Conservation (phyloP, 768 basidiomycete species). For the Dendrothele bispora region DNA sequence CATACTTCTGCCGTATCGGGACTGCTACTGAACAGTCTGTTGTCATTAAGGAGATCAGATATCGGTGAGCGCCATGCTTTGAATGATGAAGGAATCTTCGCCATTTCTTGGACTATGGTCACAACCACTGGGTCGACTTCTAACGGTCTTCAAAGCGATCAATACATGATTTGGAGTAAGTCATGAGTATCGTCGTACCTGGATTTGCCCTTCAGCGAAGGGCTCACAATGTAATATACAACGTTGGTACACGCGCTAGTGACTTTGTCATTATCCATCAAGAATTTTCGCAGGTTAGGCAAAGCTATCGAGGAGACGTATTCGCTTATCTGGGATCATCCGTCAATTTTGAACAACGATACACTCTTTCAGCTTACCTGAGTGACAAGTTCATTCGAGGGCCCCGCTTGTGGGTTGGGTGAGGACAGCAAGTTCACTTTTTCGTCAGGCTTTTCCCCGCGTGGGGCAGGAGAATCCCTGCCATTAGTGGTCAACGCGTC, state of each 20-base stretch:
- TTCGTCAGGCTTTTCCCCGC: conserved; percentile 52
- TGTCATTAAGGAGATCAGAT: conserved; percentile 80
- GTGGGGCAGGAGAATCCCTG: conserved; percentile 66
- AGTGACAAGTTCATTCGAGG: conserved; percentile 42
- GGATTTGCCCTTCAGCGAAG: conserved; percentile 75
- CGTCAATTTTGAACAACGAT: conserved; percentile 3
- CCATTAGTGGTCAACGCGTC: conserved; percentile 65
- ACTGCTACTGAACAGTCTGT: conserved; percentile 79
- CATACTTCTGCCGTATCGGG: conserved; percentile 60
- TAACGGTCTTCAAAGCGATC: conserved; percentile 57
- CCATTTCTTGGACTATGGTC: conserved; percentile 74
- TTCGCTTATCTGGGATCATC: conserved; percentile 71
- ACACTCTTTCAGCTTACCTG: conserved; percentile 37
- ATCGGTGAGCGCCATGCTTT: conserved; percentile 87
- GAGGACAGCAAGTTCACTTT: conserved; percentile 50
- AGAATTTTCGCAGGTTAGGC: conserved; percentile 74
- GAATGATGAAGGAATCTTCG: conserved; percentile 69
- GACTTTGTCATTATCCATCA: conserved; percentile 84
- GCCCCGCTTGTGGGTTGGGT: conserved; percentile 30
- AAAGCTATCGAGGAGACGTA: conserved; percentile 71
- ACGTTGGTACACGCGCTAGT: conserved; percentile 79
- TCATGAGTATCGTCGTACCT: conserved; percentile 48
- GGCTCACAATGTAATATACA: conserved; percentile 79
- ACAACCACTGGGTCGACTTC: conserved; percentile 72
- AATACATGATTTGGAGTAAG: conserved; percentile 5